Conservation (phyloP, 495 filamentous ascomycete species). For the Podospora pseudoanserina region DNA sequence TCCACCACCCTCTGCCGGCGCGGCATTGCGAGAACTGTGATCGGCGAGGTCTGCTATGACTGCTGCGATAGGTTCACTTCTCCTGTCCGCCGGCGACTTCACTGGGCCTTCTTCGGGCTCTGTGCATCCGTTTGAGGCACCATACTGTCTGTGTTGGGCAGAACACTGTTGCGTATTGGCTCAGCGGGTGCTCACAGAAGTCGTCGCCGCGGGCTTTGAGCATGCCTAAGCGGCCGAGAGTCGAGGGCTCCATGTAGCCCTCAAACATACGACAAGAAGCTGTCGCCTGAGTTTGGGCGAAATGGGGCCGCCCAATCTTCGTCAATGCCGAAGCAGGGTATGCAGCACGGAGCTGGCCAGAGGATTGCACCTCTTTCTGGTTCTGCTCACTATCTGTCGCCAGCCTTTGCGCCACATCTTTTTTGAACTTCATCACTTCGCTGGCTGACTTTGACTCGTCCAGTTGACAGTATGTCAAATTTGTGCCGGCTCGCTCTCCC, state of each 20-base stretch:
- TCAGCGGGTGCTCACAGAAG: constrained; percentile 22
- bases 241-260: constrained; percentile 31
- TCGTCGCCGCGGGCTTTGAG: constrained; percentile 23
- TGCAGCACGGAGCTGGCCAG: constrained; percentile 10
- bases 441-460: neutral
- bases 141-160: constrained; percentile 10
- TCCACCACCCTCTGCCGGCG: neutral
- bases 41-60: neutral
- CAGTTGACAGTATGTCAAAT: neutral
- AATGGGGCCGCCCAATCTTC: neutral
- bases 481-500: neutral
- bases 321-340: neutral
- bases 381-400: constrained; percentile 24
- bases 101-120: constrained; percentile 7
- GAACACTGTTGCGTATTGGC: constrained; percentile 11
- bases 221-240: constrained; percentile 23
- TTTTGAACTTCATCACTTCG: constrained; percentile 26
- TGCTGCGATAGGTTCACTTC: neutral
- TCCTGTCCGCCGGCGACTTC: neutral
- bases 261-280: constrained; percentile 14
- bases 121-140: constrained; percentile 18
- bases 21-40: neutral
- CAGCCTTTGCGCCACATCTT: constrained; percentile 33
- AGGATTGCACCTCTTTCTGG: constrained; percentile 22
- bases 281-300: neutral